Percentiles rank a stretch among this genome's conserved stretches.
These are phyloP conservation scores for Cyclospora cayetanensis DNA, from an alignment of 169 alveolate species.

Conservation along the genomic window DNA sequence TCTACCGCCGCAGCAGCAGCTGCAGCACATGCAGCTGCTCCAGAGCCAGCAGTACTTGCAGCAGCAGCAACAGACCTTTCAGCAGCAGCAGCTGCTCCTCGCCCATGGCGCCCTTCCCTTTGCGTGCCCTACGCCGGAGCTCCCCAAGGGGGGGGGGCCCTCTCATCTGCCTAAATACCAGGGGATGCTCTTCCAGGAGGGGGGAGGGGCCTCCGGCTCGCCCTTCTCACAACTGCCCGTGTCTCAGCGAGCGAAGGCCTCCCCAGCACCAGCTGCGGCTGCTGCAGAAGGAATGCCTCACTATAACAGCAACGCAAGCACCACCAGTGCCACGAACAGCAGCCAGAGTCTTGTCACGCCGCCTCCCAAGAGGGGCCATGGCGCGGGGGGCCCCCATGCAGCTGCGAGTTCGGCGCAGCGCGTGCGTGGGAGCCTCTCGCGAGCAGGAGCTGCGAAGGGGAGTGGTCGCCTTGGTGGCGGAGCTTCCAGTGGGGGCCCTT, in stretches of 20 bases:
- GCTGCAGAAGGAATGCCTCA: background rate
- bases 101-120: background rate
- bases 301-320: background rate
- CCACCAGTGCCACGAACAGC: background rate
- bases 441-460: background rate
- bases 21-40: background rate
- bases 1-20: background rate
- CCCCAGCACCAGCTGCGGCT: background rate
- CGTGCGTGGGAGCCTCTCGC: background rate
- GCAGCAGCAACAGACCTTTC: background rate
- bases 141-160: background rate
- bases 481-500: background rate
- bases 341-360: too few relatives aligned
- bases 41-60: background rate
- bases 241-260: background rate
- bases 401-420: background rate
- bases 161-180: background rate
- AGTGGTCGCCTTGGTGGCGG: background rate
- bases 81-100: background rate
- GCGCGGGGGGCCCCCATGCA: background rate
- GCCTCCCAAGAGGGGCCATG: background rate
- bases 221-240: background rate
- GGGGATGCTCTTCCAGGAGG: background rate
- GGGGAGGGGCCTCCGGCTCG: background rate
- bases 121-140: background rate